Percentiles rank a stretch among this genome's conserved stretches.
Conservation (phyloP, 73 alveolate species). For the Paramecium primaurelia region DNA sequence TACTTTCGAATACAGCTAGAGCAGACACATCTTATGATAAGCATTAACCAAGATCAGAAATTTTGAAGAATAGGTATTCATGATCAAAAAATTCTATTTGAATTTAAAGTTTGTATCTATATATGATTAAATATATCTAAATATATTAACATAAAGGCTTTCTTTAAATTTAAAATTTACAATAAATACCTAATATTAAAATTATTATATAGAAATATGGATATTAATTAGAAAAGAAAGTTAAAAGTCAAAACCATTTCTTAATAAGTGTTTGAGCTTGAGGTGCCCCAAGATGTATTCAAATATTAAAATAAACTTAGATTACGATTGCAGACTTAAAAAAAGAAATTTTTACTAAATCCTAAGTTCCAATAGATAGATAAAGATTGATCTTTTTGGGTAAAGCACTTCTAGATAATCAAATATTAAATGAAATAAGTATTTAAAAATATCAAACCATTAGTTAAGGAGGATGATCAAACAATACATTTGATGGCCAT, state of each 20-base stretch:
- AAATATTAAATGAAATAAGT: neutral
- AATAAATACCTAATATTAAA: neutral
- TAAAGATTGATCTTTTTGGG: conserved; percentile 35
- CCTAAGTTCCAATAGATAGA: conserved; percentile 34
- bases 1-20: neutral
- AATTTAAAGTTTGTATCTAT: neutral
- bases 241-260: conserved; percentile 17
- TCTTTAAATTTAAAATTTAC: neutral
- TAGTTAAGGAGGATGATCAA: conserved; percentile 34
- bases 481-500: conserved; percentile 36
- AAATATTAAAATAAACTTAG: neutral
- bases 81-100: neutral
- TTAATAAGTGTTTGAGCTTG: neutral
- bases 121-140: neutral
- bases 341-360: neutral
- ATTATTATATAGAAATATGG: neutral
- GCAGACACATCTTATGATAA: neutral
- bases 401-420: neutral
- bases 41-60: neutral
- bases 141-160: neutral
- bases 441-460: neutral
- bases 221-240: neutral
- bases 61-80: neutral
- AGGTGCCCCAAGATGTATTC: neutral
- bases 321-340: conserved; percentile 1